These are phyloP conservation scores for Vitis hybrid DNA, from an alignment of 177 flowering plant species.

Conservation along the genomic window DNA sequence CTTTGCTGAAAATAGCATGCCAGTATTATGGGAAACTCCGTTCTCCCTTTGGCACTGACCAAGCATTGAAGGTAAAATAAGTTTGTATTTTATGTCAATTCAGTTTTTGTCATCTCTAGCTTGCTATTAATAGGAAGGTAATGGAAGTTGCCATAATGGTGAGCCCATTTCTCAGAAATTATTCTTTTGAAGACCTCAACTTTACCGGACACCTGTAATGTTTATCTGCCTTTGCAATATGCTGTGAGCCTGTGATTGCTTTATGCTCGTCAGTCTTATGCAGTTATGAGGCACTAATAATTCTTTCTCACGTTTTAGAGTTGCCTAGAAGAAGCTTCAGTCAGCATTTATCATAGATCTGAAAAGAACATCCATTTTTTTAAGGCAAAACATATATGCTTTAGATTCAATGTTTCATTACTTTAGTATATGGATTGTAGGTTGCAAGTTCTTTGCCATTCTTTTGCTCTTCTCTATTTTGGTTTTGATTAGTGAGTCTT, in stretches of 20 bases:
- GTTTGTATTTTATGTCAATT: neutral
- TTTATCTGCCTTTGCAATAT: neutral
- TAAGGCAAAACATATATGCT: neutral
- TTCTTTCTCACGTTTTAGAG: neutral
- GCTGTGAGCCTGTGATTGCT: neutral
- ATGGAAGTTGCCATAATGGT: no score
- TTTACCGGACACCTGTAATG: no score
- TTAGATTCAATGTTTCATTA: neutral
- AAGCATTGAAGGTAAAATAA: slow-evolving; percentile 49
- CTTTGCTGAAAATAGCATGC: slow-evolving; percentile 81
- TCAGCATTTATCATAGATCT: no score
- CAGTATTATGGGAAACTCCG: slow-evolving; percentile 97
- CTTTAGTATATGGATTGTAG: neutral
- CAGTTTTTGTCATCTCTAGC: neutral
- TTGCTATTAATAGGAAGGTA: no score
- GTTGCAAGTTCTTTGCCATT: neutral
- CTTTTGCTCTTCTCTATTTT: neutral
- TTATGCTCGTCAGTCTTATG: neutral
- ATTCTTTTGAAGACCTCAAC: no score
- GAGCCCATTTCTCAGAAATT: no score
- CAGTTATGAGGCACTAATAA: neutral
- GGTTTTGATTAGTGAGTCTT: neutral
- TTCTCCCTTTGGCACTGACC: slow-evolving; percentile 84
- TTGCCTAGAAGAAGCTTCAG: no score
- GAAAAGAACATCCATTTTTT: neutral